Conservation (phyloP, 2,329 filamentous ascomycete genomes). For the Fusarium domesticum region DNA sequence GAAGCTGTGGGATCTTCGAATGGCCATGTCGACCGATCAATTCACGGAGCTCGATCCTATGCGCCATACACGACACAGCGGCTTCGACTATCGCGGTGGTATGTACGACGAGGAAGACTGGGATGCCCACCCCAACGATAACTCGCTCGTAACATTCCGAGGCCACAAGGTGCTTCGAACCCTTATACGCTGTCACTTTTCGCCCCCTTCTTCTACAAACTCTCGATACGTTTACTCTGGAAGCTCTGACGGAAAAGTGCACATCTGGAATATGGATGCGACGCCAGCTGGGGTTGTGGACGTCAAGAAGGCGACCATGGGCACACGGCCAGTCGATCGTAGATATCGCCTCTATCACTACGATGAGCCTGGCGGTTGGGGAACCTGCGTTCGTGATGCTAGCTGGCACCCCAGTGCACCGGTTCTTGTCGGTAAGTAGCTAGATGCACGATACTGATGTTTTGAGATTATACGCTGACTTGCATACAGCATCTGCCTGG, state of each 20-base stretch:
- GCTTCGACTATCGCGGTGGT: conserved; percentile 73
- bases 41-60: conserved; percentile 56
- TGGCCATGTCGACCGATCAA: conserved; percentile 73
- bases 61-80: conserved; percentile 50
- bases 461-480: conserved; percentile 13
- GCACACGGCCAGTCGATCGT: conserved; percentile 55
- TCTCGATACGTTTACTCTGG: conserved; percentile 92
- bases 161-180: conserved; percentile 88
- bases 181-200: conserved; percentile 93
- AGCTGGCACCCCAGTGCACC: conserved; percentile 88
- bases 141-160: conserved; percentile 88
- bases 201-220: conserved; percentile 79
- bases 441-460: not conserved
- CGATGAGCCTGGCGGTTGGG: conserved; percentile 60
- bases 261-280: conserved; percentile 90
- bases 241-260: conserved; percentile 83
- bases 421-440: conserved; percentile 62
- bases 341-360: conserved; percentile 56
- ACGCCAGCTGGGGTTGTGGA: conserved; percentile 76
- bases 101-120: conserved; percentile 63
- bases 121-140: conserved; percentile 69
- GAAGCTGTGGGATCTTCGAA: conserved; percentile 94
- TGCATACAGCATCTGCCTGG: conserved; percentile 68
- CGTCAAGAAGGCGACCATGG: conserved; percentile 66
- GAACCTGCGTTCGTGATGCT: conserved; percentile 79